A percentile compares a stretch with the other conserved stretches of the same genome.
These are phyloP conservation scores for Wickerhamiella siamensis DNA, from an alignment of 805 yeast genomes.

Conservation along the genomic window DNA sequence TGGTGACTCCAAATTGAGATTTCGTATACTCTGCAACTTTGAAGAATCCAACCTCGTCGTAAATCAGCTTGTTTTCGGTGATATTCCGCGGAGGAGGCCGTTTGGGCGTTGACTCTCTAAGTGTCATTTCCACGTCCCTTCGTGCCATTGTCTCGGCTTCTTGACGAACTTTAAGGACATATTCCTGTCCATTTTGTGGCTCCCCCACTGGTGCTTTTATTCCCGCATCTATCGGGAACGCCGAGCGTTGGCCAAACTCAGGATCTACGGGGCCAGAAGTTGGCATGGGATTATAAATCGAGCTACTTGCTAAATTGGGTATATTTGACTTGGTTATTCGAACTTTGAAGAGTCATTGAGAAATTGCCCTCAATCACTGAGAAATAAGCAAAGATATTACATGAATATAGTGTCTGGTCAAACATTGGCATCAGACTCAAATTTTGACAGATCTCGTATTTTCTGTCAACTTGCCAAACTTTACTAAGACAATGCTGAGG, in stretches of 20 bases:
- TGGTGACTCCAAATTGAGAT: conserved; percentile 4
- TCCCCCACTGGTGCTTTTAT: neutral
- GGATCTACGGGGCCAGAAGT: conserved; percentile 19
- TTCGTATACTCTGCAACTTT: conserved; percentile 3
- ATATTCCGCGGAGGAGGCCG: neutral
- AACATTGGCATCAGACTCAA: neutral
- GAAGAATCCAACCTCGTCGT: conserved; percentile 8
- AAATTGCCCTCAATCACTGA: too few species aligned
- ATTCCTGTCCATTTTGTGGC: conserved; percentile 4
- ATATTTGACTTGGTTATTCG: too few species aligned
- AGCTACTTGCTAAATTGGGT: too few species aligned
- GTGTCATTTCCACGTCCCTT: neutral
- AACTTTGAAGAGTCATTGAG: too few species aligned
- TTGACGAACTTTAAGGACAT: conserved; percentile 9
- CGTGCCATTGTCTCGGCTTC: conserved; percentile 8
- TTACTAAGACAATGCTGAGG: neutral
- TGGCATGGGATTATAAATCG: neutral
- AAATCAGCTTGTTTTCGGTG: neutral
- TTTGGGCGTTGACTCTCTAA: neutral
- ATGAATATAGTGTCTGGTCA: too few species aligned
- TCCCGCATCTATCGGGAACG: conserved; percentile 19
- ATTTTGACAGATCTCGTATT: too few species aligned
- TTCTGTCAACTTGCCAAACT: neutral
- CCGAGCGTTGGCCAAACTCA: conserved; percentile 20
- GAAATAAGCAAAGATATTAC: too few species aligned